A percentile compares a stretch with the other conserved stretches of the same genome.
Conservation (phyloP, 148 eudicot species). For the Rhododendron henanense region DNA sequence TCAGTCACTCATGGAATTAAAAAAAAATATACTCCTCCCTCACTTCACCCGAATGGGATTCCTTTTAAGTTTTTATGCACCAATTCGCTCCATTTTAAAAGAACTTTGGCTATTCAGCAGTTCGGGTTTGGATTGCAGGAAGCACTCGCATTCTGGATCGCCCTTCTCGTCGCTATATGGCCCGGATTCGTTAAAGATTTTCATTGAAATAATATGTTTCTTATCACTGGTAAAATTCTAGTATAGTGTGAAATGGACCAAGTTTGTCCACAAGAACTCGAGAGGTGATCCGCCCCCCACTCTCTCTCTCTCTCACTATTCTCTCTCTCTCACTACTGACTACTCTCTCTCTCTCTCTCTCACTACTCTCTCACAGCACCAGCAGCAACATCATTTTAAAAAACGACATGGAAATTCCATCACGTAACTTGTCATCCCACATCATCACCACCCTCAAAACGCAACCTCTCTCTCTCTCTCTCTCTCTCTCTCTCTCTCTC, state of each 20-base stretch:
- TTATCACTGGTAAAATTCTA: too few relatives aligned
- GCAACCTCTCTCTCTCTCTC: constrained; percentile 13
- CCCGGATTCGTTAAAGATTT: too few relatives aligned
- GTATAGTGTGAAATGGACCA: neutral
- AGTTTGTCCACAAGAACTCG: neutral
- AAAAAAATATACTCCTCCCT: too few relatives aligned
- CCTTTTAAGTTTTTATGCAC: too few relatives aligned
- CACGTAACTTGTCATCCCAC: constrained; percentile 18
- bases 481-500: constrained; percentile 4
- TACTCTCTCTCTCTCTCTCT: neutral
- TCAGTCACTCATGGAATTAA: too few relatives aligned
- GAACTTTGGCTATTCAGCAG: too few relatives aligned
- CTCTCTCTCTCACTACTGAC: neutral
- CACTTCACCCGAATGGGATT: too few relatives aligned
- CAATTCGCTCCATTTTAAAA: too few relatives aligned
- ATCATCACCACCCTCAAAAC: constrained; percentile 22
- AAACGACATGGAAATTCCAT: constrained; percentile 41
- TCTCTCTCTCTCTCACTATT: neutral
- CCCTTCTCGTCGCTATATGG: too few relatives aligned
- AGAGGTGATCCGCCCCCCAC: constrained; percentile 1
- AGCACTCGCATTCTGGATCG: too few relatives aligned
- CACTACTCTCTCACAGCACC: neutral
- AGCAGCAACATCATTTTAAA: neutral
- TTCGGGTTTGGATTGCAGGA: too few relatives aligned
- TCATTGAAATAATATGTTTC: too few relatives aligned